Conservation (phyloP, 495 filamentous ascomycete genomes). For the Ascobolus immersus region DNA sequence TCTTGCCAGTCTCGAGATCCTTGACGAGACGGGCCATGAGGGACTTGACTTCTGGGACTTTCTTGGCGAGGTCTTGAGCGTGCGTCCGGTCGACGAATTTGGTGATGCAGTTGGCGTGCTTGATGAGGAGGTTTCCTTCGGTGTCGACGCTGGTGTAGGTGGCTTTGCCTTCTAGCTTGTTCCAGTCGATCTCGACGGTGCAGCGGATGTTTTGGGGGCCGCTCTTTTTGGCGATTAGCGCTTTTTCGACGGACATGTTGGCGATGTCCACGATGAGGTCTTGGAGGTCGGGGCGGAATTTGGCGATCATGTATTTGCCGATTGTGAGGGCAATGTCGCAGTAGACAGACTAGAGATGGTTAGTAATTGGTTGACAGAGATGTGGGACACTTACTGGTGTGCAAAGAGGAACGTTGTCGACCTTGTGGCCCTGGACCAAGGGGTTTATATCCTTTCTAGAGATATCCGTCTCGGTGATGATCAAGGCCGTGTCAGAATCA, state of each 20-base stretch:
- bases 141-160: constrained; percentile 20
- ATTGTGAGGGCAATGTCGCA: constrained; percentile 56
- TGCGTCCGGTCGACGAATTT: constrained; percentile 12
- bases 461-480: constrained; percentile 45
- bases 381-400: constrained; percentile 19
- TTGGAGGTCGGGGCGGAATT: constrained; percentile 27
- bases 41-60: constrained; percentile 4
- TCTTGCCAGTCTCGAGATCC: constrained; percentile 20
- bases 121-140: constrained; percentile 20
- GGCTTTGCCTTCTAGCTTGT: background rate
- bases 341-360: constrained; percentile 28
- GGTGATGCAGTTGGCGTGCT: constrained; percentile 27
- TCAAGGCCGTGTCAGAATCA: constrained; percentile 25
- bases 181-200: constrained; percentile 12
- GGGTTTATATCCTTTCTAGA: constrained; percentile 31
- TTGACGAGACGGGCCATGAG: constrained; percentile 14
- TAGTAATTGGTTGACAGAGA: constrained; percentile 6
- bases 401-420: constrained; percentile 36
- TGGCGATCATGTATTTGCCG: constrained; percentile 38
- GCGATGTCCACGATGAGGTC: constrained; percentile 34
- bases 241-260: constrained; percentile 42
- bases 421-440: constrained; percentile 42
- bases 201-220: constrained; percentile 21
- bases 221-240: constrained; percentile 34
- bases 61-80: background rate